Evolutionary conservation across 1,139 yeast genomes (phyloP), one percentile per base, ranked within the genome.

Genomic region (Geotrichum citri-aurantii): DNA sequence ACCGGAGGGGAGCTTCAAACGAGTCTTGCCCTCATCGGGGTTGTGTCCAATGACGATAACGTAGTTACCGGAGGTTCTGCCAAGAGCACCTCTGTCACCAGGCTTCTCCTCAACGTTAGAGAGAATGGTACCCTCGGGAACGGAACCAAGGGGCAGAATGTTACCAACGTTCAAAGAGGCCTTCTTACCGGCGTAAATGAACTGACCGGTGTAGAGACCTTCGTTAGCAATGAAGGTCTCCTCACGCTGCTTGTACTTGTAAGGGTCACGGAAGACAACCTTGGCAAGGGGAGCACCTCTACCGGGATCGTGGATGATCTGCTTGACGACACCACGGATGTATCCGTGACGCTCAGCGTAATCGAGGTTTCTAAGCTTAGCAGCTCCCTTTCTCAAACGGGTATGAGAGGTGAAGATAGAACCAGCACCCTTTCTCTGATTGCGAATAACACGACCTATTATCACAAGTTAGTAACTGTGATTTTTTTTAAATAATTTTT

Each of bases 361-460:
- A 81, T 93, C 99, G 81, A 93, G 88, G 78, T 96, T 88, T 87
- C 99, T 90, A 80, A 92, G 88, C 88, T 92, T 93, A 79, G 99
- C 99, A 78, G 99, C 98, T 80, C 99, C 99, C 84, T 95, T 89
- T 88, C 99, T 90, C 81, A 95, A 90, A 83, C 98, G 93, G 85
- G 98, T 93, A 93, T 92, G 96, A 76, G 99, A 86, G 80, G 96
- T 88, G 91, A 95, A 95, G 86, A 95, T 91, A 77, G 98, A 92
- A 78, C 99, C 99, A 82, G 97, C 98, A 87, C 98, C 98, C 85
- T 95, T 95, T 90, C 99, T 92, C 88, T 95, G 99, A 87, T 95
- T 93, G 85, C 99, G 96, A 85, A 95, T 95, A 83, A 95, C 99
- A 88, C 99, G 93, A 89, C 99, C 98, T 87, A 77, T n/a, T 21